A percentile compares a stretch with the other conserved stretches of the same genome.
These are phyloP conservation scores for Phytophthora crassamura DNA, from an alignment of 352 stramenopile species.

Conservation along the genomic window DNA sequence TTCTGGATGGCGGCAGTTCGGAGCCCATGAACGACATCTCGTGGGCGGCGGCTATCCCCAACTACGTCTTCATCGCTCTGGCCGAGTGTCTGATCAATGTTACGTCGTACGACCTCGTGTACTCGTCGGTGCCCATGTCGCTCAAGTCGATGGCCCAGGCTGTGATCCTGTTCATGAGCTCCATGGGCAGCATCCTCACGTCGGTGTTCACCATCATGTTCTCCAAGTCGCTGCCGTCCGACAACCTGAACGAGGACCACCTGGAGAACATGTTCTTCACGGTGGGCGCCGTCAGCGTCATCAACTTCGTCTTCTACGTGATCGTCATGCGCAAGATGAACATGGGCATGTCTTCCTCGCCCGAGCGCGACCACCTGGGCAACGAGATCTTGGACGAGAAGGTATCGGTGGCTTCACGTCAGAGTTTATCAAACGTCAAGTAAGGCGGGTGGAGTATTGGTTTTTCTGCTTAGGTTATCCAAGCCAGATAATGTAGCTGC, in stretches of 20 bases:
- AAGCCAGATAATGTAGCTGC: too few relatives aligned
- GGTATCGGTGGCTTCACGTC: slow-evolving; percentile 16
- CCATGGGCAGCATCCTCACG: slow-evolving; percentile 59
- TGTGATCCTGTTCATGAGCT: slow-evolving; percentile 63
- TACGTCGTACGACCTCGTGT: slow-evolving; percentile 61
- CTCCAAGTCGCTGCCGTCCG: slow-evolving; percentile 43
- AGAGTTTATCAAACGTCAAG: slow-evolving; percentile 22
- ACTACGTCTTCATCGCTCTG: slow-evolving; percentile 59
- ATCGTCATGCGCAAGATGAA: slow-evolving; percentile 60
- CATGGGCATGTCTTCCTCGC: slow-evolving; percentile 17
- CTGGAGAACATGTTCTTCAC: slow-evolving; percentile 79
- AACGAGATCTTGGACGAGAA: slow-evolving; percentile 28
- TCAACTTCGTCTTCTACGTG: slow-evolving; percentile 55
- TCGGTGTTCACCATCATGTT: slow-evolving; percentile 76
- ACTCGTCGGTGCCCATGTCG: slow-evolving; percentile 48
- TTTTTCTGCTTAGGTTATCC: slow-evolving; percentile 1
- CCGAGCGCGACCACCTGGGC: slow-evolving; percentile 14
- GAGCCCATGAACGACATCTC: slow-evolving; percentile 61
- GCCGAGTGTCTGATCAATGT: slow-evolving; percentile 64
- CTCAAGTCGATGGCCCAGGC: slow-evolving; percentile 62
- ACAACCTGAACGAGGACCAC: slow-evolving; percentile 68
- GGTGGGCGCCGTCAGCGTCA: slow-evolving; percentile 45
- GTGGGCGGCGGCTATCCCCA: slow-evolving; percentile 51
- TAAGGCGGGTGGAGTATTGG: slow-evolving; percentile 1
- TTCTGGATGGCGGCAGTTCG: slow-evolving; percentile 42